phyloP scores from a whole-genome alignment of 495 filamentous ascomycete genomes.

The Peziza echinospora region DNA sequence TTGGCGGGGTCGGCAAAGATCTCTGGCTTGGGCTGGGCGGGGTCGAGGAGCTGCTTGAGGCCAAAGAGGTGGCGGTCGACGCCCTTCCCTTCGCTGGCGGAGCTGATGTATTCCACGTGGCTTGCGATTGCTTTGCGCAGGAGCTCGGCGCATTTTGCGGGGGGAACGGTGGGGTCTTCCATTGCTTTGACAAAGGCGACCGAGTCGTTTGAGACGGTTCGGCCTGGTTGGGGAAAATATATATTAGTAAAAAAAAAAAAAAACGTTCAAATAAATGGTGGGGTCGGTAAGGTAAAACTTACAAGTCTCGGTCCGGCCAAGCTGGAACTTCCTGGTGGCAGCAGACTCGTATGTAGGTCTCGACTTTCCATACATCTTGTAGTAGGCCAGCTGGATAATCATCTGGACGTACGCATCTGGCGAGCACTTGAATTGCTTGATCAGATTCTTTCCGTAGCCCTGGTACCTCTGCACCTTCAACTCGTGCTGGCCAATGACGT shows the following conservation, averaged over 20 bases:
- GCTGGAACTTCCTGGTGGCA: slow-evolving; percentile 80
- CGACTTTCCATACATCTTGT: slow-evolving; percentile 95
- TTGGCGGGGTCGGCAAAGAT: slow-evolving; percentile 77
- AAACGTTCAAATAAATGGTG: too few species aligned
- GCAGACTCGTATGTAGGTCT: slow-evolving; percentile 96
- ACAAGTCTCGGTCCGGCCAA: slow-evolving; percentile 84
- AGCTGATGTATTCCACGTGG: slow-evolving; percentile 74
- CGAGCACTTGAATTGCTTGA: slow-evolving; percentile 98
- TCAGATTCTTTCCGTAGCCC: slow-evolving; percentile 92
- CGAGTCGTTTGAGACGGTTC: slow-evolving; percentile 74
- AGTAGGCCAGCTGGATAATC: slow-evolving; percentile 96
- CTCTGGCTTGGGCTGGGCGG: slow-evolving; percentile 59
- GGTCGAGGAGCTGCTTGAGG: slow-evolving; percentile 69
- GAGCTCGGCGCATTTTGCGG: slow-evolving; percentile 42
- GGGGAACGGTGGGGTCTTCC: slow-evolving; percentile 37
- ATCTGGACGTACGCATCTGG: slow-evolving; percentile 97
- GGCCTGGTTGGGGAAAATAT: slow-evolving; percentile 21
- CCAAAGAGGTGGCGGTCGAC: slow-evolving; percentile 95
- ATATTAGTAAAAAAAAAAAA: too few species aligned
- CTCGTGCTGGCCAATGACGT: slow-evolving; percentile 69
- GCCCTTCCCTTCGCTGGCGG: slow-evolving; percentile 75
- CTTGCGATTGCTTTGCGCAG: slow-evolving; percentile 63
- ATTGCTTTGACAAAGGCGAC: slow-evolving; percentile 80
- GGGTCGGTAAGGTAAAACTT: too few species aligned
- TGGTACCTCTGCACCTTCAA: slow-evolving; percentile 86